Conservation (phyloP, 129 eudicot species). For the sunflower (Helianthus annuus) region DNA sequence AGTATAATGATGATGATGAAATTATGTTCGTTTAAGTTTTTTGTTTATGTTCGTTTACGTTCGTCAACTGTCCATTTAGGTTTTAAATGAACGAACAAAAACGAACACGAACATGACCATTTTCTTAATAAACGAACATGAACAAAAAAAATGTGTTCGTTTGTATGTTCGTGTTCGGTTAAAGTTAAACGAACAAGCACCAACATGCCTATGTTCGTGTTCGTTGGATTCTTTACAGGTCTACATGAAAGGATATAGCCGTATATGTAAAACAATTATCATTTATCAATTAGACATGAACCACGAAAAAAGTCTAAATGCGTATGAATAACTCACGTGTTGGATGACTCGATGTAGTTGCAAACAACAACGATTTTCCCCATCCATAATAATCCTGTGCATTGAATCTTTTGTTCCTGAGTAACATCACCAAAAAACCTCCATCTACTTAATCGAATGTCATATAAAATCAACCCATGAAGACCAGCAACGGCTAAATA, state of each 20-base stretch:
- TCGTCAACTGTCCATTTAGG: no score
- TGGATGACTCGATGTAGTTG: conserved; percentile 75
- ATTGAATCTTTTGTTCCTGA: conserved; percentile 93
- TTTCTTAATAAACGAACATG: no score
- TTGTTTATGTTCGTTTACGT: no score
- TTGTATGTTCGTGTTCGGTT: no score
- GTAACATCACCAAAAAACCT: conserved; percentile 92
- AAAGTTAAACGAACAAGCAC: no score
- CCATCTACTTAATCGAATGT: conserved; percentile 79
- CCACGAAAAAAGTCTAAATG: conserved; percentile 12
- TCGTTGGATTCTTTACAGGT: no score
- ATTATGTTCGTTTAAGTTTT: no score
- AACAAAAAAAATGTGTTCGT: no score
- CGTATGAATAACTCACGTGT: conserved; percentile 53
- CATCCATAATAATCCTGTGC: conserved; percentile 95
- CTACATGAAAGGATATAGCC: neutral
- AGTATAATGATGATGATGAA: no score
- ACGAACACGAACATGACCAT: no score
- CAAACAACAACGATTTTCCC: conserved; percentile 97
- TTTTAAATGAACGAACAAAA: no score
- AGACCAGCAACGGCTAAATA: conserved; percentile 95
- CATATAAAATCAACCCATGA: conserved; percentile 92
- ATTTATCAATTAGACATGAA: conserved; percentile 17
- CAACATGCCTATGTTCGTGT: no score
- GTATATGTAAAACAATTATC: neutral